A percentile compares a stretch with the other conserved stretches of the same genome.
These are phyloP conservation scores for Coemansia aciculifera DNA, from an alignment of 192 early-diverging fungal species.

Conservation along the genomic window DNA sequence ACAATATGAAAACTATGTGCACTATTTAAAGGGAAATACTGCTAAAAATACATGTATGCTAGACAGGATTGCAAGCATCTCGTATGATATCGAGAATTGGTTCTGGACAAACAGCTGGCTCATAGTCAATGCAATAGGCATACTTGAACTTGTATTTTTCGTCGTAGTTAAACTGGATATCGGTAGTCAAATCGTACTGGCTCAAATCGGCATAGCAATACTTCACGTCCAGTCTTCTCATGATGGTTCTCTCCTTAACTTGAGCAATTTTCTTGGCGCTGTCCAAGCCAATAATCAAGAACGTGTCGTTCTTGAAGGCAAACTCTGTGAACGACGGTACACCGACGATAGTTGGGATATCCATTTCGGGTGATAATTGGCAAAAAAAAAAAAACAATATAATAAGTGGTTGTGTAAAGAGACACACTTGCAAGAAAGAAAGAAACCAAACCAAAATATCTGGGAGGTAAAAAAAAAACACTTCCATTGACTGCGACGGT, in stretches of 20 bases:
- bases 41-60: not conserved
- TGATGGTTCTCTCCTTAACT: not conserved
- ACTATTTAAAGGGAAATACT: not conserved
- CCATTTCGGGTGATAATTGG: not conserved
- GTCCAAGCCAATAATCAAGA: not conserved
- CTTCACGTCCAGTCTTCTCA: not conserved
- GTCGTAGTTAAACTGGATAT: not conserved
- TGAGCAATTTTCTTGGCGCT: not conserved
- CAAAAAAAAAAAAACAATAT: not conserved
- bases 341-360: not conserved
- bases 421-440: not conserved
- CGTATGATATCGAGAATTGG: not conserved
- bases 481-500: not conserved
- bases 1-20: not conserved
- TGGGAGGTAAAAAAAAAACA: not conserved
- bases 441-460: not conserved
- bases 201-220: slow-evolving; percentile 3
- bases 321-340: not conserved
- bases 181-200: not conserved
- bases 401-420: not conserved
- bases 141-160: not conserved
- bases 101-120: not conserved
- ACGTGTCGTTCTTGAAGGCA: not conserved
- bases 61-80: not conserved
- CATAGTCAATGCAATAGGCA: not conserved